These are phyloP conservation scores for Stephanocyclus meneghinianus DNA, from an alignment of 352 stramenopile genomes.

Conservation along the genomic window DNA sequence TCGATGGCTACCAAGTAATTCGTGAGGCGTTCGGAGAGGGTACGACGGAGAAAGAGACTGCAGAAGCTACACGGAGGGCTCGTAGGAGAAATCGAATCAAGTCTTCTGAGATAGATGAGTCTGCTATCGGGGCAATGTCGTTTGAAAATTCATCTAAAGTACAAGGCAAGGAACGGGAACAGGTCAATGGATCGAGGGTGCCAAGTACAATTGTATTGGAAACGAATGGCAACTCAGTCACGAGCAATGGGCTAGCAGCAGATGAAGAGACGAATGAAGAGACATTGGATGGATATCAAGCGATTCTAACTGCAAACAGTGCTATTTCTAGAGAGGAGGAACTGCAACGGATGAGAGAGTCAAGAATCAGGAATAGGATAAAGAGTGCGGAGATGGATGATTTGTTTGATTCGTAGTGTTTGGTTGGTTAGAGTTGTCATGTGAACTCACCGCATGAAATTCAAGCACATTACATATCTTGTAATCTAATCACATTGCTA, in stretches of 20 bases:
- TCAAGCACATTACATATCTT: too few relatives aligned
- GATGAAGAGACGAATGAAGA: slow-evolving; percentile 60
- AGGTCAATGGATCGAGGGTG: not conserved
- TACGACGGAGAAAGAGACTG: slow-evolving; percentile 42
- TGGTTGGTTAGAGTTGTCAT: too few relatives aligned
- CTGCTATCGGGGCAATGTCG: slow-evolving; percentile 53
- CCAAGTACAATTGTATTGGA: not conserved
- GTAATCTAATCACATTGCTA: too few relatives aligned
- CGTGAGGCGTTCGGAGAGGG: slow-evolving; percentile 49
- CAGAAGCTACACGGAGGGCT: slow-evolving; percentile 33
- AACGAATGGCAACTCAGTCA: not conserved
- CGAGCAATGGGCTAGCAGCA: not conserved
- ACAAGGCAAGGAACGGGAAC: not conserved
- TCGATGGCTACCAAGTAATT: slow-evolving; percentile 56
- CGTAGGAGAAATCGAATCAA: slow-evolving; percentile 55
- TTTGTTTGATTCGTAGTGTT: slow-evolving; percentile 15
- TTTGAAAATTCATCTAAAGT: not conserved
- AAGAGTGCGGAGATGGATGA: slow-evolving; percentile 33
- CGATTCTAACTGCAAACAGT: slow-evolving; percentile 68
- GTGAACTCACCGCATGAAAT: too few relatives aligned
- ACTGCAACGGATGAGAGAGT: slow-evolving; percentile 67
- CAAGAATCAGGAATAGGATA: slow-evolving; percentile 62
- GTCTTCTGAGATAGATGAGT: slow-evolving; percentile 56
- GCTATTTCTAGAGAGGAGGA: slow-evolving; percentile 61
- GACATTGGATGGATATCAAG: slow-evolving; percentile 79